Base-by-base conservation (phyloP, 768 basidiomycete species). In the Serendipita sp. region DNA sequence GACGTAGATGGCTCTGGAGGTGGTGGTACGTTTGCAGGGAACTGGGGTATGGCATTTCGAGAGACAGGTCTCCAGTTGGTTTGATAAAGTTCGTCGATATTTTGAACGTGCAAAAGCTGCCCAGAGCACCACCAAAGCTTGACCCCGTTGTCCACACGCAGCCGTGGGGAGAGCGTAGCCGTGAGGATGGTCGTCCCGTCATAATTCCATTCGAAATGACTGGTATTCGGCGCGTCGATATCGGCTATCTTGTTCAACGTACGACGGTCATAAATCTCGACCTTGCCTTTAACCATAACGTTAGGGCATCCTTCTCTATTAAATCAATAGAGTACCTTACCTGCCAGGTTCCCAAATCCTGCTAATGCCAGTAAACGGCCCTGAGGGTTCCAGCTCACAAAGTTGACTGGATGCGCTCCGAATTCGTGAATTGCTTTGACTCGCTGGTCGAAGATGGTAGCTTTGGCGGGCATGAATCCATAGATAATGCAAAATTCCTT, bases 401-500 rank as follows among this genome's bases (percentile, higher is more conserved):
- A 94, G 76, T 99, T 99, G 75, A 84, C 84, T 46, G 93, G 93
- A 10, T 86, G 82, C 3, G 86, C 77, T 51, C 93, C 95, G 69
- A 98, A 97, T 68, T 97, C 93, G 72, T 94, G 86, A 44, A 95
- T 76, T 1, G 86, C 80, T 64, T 88, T 86, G 62, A 92, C 90
- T 63, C 93, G 88, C 67, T 89, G 84, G 73, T 98, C 93, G 70
- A 97, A 96, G 10, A 97, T 74, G 79, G 88, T 86, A 0, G 86
- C 84, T 74, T 95, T 93, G 3, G 96, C 91, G 3, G 95, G 96
- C 92, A 97, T 97, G 72, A 93, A 99, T 70, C 96, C 95, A 72
- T 97, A 98, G 32, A 92, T 88, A 41, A 97, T 93, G 54, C 85
- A 86, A 72, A 99, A 99, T 75, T 99, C 96, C 74, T 94, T 92